Conservation (phyloP, 768 basidiomycete species). For the Lactarius hengduanensis region DNA sequence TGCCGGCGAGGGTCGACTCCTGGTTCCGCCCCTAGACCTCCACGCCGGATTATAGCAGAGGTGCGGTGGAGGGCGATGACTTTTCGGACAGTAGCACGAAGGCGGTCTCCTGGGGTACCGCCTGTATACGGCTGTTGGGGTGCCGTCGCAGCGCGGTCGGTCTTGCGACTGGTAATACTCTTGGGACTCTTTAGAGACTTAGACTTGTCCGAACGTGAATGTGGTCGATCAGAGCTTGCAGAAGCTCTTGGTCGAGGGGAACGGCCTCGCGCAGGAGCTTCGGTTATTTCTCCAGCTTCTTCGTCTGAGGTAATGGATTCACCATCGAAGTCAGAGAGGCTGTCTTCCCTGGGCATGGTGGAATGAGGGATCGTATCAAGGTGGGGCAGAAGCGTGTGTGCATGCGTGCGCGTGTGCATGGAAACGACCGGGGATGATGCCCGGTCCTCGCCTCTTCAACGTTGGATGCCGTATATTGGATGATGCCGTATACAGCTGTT, state of each 20-base stretch:
- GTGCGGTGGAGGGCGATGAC: constrained; percentile 63
- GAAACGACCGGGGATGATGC: neutral
- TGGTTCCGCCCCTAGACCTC: constrained; percentile 62
- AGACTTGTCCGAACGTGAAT: neutral
- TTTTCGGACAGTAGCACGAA: constrained; percentile 55
- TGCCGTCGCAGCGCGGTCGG: constrained; percentile 6
- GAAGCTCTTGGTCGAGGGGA: neutral
- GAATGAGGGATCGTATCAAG: neutral
- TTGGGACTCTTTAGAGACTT: neutral
- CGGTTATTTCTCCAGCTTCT: constrained; percentile 9
- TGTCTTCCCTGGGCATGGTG: constrained; percentile 22
- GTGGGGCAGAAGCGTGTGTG: neutral
- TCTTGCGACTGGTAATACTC: neutral
- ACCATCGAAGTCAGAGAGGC: constrained; percentile 12
- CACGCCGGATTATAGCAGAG: constrained; percentile 39
- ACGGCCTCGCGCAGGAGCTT: neutral
- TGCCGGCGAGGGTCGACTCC: constrained; percentile 66
- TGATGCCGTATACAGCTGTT: no score
- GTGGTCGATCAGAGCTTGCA: neutral
- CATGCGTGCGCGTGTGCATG: neutral
- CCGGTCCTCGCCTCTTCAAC: neutral
- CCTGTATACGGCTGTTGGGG: constrained; percentile 30
- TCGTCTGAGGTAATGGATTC: constrained; percentile 15
- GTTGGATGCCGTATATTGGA: no score
- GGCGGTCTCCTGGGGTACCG: constrained; percentile 50